These are phyloP conservation scores for Pascua sp. DNA, from an alignment of 1,284 basidiomycete species.

Conservation along the genomic window DNA sequence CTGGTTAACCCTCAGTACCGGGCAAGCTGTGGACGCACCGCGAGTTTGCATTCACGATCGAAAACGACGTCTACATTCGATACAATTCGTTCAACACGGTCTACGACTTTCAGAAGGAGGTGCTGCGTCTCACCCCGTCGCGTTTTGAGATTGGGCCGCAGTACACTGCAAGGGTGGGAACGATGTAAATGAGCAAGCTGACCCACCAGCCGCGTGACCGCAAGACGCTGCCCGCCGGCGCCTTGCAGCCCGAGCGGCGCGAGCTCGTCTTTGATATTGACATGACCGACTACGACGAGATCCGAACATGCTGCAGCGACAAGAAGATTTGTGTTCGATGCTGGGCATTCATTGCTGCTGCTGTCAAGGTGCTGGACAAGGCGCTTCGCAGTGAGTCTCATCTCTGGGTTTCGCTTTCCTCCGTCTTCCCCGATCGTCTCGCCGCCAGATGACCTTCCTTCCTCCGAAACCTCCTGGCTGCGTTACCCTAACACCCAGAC, in stretches of 20 bases:
- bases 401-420: no score
- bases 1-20: conserved; percentile 45
- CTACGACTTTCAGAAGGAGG: conserved; percentile 90
- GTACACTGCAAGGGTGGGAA: conserved; percentile 75
- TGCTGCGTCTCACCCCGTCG: conserved; percentile 73
- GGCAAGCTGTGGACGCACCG: conserved; percentile 77
- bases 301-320: conserved; percentile 90
- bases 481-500: conserved; percentile 35
- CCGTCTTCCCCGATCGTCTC: no score
- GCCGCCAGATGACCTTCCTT: no score
- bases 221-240: conserved; percentile 73
- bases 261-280: conserved; percentile 99
- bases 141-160: conserved; percentile 97
- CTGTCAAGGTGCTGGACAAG: conserved; percentile 81
- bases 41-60: conserved; percentile 95
- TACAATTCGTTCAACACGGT: conserved; percentile 85
- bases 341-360: conserved; percentile 92
- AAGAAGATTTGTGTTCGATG: conserved; percentile 89
- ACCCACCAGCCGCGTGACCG: conserved; percentile 74
- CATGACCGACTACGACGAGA: conserved; percentile 98
- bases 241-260: conserved; percentile 73
- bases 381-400: conserved; percentile 61
- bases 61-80: conserved; percentile 86
- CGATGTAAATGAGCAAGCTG: not conserved
- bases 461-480: no score